These are phyloP conservation scores for Cryptosporidium viatorum DNA, from an alignment of 169 alveolate genomes.

Conservation along the genomic window DNA sequence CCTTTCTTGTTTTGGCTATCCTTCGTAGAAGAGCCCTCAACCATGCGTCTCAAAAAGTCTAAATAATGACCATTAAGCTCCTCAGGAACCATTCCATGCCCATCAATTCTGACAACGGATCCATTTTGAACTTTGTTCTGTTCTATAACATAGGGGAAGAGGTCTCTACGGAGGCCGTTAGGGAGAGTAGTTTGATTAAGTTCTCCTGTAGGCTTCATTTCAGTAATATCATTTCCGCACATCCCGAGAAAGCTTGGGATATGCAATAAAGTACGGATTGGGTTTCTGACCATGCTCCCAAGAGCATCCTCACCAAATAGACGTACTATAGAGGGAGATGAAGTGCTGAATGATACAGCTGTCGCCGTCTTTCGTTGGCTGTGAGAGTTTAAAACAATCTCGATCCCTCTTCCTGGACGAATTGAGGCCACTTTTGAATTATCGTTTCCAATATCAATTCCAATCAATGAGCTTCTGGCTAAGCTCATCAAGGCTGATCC, in stretches of 20 bases:
- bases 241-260: constrained; percentile 79
- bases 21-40: constrained; percentile 74
- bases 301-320: constrained; percentile 80
- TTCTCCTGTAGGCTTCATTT: constrained; percentile 71
- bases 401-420: constrained; percentile 84
- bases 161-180: constrained; percentile 54
- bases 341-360: constrained; percentile 70
- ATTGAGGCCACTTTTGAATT: constrained; percentile 83
- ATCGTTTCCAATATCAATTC: constrained; percentile 83
- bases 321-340: constrained; percentile 79
- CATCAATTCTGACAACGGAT: constrained; percentile 18
- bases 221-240: not conserved
- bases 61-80: constrained; percentile 80
- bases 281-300: constrained; percentile 79
- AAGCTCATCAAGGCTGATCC: not conserved
- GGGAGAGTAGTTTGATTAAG: constrained; percentile 37
- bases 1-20: constrained; percentile 5
- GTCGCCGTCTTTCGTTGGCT: constrained; percentile 82
- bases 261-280: constrained; percentile 76
- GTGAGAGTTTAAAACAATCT: constrained; percentile 81
- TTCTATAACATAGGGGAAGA: constrained; percentile 47
- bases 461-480: constrained; percentile 76
- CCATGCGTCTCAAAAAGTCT: constrained; percentile 77
- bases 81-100: constrained; percentile 50
- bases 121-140: constrained; percentile 43